phyloP scores from a whole-genome alignment of 208 protist species.

The Trypanosoma platydactyli region DNA sequence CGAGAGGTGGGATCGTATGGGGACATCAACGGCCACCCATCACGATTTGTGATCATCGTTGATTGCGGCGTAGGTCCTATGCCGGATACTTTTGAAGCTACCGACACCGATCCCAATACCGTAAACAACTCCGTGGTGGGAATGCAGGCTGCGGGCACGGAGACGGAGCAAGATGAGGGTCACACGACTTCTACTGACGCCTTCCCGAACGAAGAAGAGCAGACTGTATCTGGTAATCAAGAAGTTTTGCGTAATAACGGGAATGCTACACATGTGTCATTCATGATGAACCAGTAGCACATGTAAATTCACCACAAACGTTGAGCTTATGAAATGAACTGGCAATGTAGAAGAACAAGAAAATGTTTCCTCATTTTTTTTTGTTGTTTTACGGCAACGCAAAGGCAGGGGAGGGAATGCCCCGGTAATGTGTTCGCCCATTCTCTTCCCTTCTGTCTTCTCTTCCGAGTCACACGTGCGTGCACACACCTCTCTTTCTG shows the following conservation, averaged over 20 bases:
- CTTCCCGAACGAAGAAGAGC: no score
- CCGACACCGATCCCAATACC: background rate
- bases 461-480: no score
- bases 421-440: no score
- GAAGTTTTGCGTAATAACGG: background rate
- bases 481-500: no score
- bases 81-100: conserved; percentile 13
- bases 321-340: background rate
- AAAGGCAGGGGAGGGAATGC: no score
- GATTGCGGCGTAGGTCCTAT: conserved; percentile 68
- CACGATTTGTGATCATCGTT: conserved; percentile 67
- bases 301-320: background rate
- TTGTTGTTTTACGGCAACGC: no score
- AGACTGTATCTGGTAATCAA: background rate
- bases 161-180: background rate
- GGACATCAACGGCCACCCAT: conserved; percentile 63
- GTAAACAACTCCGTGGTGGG: no score
- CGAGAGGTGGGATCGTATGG: conserved; percentile 59
- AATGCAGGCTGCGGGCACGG: background rate
- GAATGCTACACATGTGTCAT: background rate
- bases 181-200: no score
- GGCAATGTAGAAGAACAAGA: conserved; percentile 1
- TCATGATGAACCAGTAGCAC: background rate
- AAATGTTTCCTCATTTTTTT: no score
- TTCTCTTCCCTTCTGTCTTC: no score